Conservation (phyloP, 2,329 filamentous ascomycete genomes). For the Calonectria leucothoes region DNA sequence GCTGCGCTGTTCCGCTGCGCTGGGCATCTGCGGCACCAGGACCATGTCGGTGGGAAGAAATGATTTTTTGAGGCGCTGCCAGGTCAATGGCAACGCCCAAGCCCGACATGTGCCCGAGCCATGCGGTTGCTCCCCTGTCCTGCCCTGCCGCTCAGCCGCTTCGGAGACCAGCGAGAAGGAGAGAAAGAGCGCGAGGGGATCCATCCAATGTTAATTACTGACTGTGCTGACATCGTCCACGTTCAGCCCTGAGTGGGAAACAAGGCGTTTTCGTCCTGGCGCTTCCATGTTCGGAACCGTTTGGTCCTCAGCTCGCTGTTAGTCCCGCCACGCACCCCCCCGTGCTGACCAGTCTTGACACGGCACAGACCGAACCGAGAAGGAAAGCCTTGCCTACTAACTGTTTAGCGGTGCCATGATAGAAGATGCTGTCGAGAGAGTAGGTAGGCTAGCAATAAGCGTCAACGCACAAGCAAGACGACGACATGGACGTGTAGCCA, state of each 20-base stretch:
- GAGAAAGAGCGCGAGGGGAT: neutral
- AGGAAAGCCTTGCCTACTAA: neutral
- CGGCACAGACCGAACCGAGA: neutral
- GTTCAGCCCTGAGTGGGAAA: neutral
- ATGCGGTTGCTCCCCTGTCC: neutral
- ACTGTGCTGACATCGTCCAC: neutral
- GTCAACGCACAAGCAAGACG: neutral
- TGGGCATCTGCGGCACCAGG: neutral
- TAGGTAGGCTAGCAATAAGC: neutral
- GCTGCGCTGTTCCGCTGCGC: neutral
- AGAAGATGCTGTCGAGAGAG: neutral
- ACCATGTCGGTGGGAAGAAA: neutral
- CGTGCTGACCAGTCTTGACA: neutral
- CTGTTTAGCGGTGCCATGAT: neutral
- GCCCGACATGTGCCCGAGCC: neutral
- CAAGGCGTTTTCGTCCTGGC: slow-evolving; percentile 6
- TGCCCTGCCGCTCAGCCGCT: neutral
- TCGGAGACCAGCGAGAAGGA: neutral
- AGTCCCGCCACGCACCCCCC: neutral
- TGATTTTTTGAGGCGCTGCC: neutral
- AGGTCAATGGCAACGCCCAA: neutral
- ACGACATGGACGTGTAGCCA: neutral
- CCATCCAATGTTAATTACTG: neutral
- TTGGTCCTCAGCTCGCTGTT: neutral
- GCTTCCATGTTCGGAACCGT: neutral